These are phyloP conservation scores for Talaromyces thailandensis DNA, from an alignment of 495 filamentous ascomycete species.

Conservation along the genomic window DNA sequence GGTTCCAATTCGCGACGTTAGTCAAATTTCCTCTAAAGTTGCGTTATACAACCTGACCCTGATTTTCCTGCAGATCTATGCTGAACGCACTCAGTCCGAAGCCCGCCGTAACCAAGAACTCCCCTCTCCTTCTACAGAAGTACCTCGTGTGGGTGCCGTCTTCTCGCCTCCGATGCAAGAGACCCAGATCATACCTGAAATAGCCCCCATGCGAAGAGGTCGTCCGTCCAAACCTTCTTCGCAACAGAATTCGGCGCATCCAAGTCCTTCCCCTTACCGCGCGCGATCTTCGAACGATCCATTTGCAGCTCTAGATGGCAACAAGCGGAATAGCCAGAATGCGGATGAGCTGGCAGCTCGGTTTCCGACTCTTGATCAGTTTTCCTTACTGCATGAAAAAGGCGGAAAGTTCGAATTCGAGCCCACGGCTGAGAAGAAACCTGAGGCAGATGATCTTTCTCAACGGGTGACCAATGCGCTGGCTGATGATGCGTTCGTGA, in stretches of 20 bases:
- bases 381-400: constrained; percentile 79
- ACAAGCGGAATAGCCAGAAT: constrained; percentile 35
- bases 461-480: constrained; percentile 72
- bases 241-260: constrained; percentile 39
- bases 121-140: constrained; percentile 42
- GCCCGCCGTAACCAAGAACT: constrained; percentile 52
- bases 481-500: constrained; percentile 81
- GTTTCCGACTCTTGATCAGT: constrained; percentile 91
- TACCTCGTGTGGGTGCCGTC: constrained; percentile 60
- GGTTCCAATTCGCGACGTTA: constrained; percentile 85
- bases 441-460: constrained; percentile 53
- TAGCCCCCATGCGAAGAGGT: constrained; percentile 89
- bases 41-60: constrained; percentile 7
- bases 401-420: constrained; percentile 87
- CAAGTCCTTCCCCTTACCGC: constrained; percentile 67
- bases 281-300: constrained; percentile 64
- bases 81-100: constrained; percentile 56
- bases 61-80: constrained; percentile 61
- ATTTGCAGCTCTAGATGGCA: constrained; percentile 76
- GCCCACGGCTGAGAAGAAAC: constrained; percentile 37
- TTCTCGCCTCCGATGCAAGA: constrained; percentile 58
- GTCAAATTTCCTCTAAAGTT: constrained; percentile 17
- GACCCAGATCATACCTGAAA: constrained; percentile 72
- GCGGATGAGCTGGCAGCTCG: constrained; percentile 73
- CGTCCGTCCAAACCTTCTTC: constrained; percentile 54